Evolutionary conservation across 2,329 filamentous ascomycete genomes (phyloP).

Genomic region (Clonostachys rhizophaga): DNA sequence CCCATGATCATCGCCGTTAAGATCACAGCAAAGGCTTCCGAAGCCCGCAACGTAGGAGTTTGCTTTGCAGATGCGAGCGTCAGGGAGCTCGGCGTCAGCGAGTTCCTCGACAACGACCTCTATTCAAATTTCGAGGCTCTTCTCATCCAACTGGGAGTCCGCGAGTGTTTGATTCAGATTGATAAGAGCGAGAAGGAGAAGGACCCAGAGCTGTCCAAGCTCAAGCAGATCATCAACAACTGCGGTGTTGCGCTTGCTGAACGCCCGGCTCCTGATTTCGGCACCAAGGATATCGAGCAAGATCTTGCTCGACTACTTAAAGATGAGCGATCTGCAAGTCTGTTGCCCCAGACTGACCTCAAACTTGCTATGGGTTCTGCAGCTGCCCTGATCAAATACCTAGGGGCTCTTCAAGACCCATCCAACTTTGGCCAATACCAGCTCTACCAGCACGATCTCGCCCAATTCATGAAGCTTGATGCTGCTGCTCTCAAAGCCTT

Average conservation of each 20-base stretch:
- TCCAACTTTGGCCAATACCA: conserved; percentile 97
- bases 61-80: conserved; percentile 98
- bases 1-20: conserved; percentile 96
- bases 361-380: conserved; percentile 96
- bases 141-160: conserved; percentile 92
- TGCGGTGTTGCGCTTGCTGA: conserved; percentile 90
- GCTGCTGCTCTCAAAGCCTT: conserved; percentile 89
- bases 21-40: conserved; percentile 79
- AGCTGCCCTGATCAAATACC: conserved; percentile 89
- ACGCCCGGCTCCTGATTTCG: conserved; percentile 72
- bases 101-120: conserved; percentile 97
- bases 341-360: conserved; percentile 83
- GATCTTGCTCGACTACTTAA: conserved; percentile 84
- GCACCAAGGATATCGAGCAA: conserved; percentile 89
- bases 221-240: conserved; percentile 84
- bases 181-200: conserved; percentile 79
- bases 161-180: conserved; percentile 82
- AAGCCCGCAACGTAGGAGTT: conserved; percentile 84
- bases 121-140: conserved; percentile 98
- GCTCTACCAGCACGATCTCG: conserved; percentile 93
- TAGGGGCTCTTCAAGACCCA: conserved; percentile 82
- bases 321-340: conserved; percentile 73
- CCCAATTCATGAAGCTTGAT: conserved; percentile 98
- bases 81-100: conserved; percentile 89
- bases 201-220: conserved; percentile 82